These are phyloP conservation scores for Mortierella claussenii DNA, from an alignment of 192 early-diverging fungal species.

Conservation along the genomic window DNA sequence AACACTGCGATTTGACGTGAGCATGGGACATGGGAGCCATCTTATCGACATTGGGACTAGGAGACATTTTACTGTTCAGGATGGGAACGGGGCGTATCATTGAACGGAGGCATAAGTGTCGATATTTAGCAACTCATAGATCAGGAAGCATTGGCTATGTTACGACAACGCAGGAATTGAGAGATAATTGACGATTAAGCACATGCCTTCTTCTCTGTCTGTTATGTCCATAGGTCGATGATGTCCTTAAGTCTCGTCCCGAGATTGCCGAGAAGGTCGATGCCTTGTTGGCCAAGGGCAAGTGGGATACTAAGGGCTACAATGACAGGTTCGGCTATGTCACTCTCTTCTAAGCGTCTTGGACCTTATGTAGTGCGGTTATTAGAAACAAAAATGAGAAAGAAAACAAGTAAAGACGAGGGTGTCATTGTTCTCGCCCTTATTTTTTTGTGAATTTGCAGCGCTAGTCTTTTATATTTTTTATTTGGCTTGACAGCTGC, in stretches of 20 bases:
- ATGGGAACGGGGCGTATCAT: too few species aligned
- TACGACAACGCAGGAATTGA: neutral
- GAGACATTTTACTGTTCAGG: too few species aligned
- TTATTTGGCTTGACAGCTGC: neutral
- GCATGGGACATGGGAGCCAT: too few species aligned
- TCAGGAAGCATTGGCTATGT: neutral
- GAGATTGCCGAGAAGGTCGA: constrained; percentile 90
- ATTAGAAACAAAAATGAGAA: constrained; percentile 6
- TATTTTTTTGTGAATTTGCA: constrained; percentile 1
- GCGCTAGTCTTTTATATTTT: neutral
- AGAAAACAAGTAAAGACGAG: constrained; percentile 1
- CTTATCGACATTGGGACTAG: too few species aligned
- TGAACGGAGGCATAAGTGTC: too few species aligned
- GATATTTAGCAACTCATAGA: too few species aligned
- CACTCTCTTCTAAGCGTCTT: constrained; percentile 67
- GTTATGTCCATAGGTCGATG: constrained; percentile 86
- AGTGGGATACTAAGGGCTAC: constrained; percentile 95
- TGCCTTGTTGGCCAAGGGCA: constrained; percentile 91
- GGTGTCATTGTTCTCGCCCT: neutral
- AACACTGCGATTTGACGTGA: too few species aligned
- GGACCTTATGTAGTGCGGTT: neutral
- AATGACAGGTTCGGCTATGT: constrained; percentile 93
- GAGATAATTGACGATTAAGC: neutral
- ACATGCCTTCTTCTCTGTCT: too few species aligned
- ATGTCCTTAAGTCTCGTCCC: constrained; percentile 92